Percentiles rank a stretch among this genome's conserved stretches.
phyloP scores from a whole-genome alignment of 352 stramenopile genomes.

The Plasmopara viticola region DNA sequence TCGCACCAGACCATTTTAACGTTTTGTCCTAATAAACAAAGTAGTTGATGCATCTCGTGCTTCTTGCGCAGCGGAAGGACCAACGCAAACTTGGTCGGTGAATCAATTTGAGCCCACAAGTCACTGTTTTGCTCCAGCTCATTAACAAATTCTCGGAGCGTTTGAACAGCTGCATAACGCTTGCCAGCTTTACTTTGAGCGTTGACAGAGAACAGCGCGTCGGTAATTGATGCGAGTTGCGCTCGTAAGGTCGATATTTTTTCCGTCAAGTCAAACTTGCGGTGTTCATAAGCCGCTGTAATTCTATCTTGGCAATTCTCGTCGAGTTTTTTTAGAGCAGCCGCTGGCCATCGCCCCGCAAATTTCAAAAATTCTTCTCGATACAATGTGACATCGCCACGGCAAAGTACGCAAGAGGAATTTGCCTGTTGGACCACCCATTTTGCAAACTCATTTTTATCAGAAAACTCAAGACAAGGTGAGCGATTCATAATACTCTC shows the following conservation, averaged over 20 bases:
- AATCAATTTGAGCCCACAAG: conserved; percentile 24
- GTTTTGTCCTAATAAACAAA: conserved; percentile 18
- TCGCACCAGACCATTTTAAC: conserved; percentile 25
- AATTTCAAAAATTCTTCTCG: conserved; percentile 29
- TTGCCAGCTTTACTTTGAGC: conserved; percentile 19
- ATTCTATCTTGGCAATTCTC: conserved; percentile 7
- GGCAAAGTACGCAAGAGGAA: conserved; percentile 8
- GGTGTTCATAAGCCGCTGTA: not conserved
- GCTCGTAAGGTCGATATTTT: conserved; percentile 17
- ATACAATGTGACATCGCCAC: conserved; percentile 13
- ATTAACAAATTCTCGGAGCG: conserved; percentile 15
- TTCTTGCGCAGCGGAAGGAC: conserved; percentile 29
- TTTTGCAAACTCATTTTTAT: conserved; percentile 30
- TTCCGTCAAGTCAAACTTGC: conserved; percentile 6
- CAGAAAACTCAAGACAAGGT: conserved; percentile 18
- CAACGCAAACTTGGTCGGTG: conserved; percentile 22
- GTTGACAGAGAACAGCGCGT: conserved; percentile 26
- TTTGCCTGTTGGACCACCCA: conserved; percentile 25
- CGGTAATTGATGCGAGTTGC: conserved; percentile 22
- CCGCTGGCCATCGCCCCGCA: conserved; percentile 23
- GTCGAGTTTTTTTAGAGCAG: conserved; percentile 18
- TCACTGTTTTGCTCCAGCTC: conserved; percentile 19
- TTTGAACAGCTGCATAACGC: conserved; percentile 19
- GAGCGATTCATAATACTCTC: conserved; percentile 17
- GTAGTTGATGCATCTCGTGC: conserved; percentile 26